phyloP scores from a whole-genome alignment of 306 rosid species.

The Lathyrus sativus region DNA sequence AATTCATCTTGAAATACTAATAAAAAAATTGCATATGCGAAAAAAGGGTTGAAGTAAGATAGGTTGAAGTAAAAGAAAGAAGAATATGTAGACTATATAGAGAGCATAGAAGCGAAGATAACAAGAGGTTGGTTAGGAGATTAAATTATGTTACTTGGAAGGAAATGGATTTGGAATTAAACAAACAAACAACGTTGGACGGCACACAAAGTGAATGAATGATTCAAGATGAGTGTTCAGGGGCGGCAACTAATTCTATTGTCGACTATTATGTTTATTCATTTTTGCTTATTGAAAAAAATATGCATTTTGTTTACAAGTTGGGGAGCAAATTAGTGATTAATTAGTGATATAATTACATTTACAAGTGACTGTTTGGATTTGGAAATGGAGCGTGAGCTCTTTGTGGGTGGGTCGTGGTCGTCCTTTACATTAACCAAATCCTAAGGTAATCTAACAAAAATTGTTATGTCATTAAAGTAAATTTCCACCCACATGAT shows the following conservation, averaged over 20 bases:
- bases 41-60: background rate
- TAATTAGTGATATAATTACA: no score
- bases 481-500: no score
- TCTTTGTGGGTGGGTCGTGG: no score
- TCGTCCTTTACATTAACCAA: no score
- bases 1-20: constrained; percentile 37
- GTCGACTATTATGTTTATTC: no score
- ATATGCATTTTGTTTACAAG: no score
- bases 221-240: background rate
- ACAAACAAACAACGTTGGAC: constrained; percentile 12
- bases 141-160: constrained; percentile 15
- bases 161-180: background rate
- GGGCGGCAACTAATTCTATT: background rate
- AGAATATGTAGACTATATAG: background rate
- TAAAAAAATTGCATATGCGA: background rate
- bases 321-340: no score
- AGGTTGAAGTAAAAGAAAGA: constrained; percentile 1
- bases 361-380: no score
- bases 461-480: no score
- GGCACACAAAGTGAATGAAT: background rate
- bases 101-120: background rate
- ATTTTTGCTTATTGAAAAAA: no score
- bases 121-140: background rate
- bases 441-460: no score
- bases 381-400: no score